Percentiles rank a stretch among this genome's conserved stretches.
These are phyloP conservation scores for Fonsecaea pedrosoi DNA, from an alignment of 2,329 filamentous ascomycete genomes.

Conservation along the genomic window DNA sequence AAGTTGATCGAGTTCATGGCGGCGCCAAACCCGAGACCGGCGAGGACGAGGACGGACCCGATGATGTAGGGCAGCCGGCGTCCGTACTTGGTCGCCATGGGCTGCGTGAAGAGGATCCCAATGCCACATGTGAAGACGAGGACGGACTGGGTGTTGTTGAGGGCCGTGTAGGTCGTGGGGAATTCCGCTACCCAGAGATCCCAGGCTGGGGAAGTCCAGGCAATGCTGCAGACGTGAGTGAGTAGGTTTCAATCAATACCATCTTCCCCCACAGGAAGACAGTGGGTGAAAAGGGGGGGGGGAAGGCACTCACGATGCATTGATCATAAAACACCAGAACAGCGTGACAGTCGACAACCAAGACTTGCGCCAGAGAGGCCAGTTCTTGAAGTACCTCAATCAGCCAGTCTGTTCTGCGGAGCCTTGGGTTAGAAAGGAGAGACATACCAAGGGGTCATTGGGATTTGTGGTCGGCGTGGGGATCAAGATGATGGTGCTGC, in stretches of 20 bases:
- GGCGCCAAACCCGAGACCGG: constrained; percentile 2
- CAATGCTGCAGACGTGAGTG: neutral
- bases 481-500: neutral
- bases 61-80: constrained; percentile 8
- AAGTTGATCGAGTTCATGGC: constrained; percentile 3
- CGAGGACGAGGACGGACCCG: constrained; percentile 2
- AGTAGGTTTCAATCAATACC: neutral
- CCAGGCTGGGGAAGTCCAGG: constrained; percentile 12
- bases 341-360: constrained; percentile 5
- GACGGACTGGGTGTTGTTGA: constrained; percentile 5
- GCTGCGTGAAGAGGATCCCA: constrained; percentile 8
- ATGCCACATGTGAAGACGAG: constrained; percentile 7
- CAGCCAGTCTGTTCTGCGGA: neutral
- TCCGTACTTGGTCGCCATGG: constrained; percentile 14
- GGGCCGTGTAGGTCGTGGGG: neutral
- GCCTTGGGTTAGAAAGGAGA: neutral
- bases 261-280: neutral
- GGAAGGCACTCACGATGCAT: constrained; percentile 1
- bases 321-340: constrained; percentile 17
- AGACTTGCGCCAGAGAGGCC: constrained; percentile 8
- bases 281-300: too few species aligned
- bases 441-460: constrained; percentile 12
- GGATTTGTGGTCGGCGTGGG: constrained; percentile 6
- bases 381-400: constrained; percentile 3
- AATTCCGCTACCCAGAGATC: constrained; percentile 2